Evolutionary conservation across 1,284 basidiomycete genomes (phyloP), one percentile per base, ranked within the genome.

Genomic region (Fomitopsis palustris): DNA sequence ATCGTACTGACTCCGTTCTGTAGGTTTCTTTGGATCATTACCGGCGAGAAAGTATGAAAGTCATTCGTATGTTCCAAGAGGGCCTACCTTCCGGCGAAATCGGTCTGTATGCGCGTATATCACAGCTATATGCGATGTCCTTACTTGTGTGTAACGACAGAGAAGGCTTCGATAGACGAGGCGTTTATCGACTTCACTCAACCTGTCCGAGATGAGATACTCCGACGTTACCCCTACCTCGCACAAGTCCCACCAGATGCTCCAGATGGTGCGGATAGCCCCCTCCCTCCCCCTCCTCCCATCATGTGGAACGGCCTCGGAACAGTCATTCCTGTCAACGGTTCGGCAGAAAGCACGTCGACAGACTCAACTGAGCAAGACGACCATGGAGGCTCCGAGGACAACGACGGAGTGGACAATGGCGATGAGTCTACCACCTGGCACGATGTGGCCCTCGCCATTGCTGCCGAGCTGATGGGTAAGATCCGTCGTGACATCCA

Each of bases 11-110:
- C 5, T 45, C 51, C n/a, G 19, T 12, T 12, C 25, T 23, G 12
- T 65, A 94, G 92, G 93, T 98, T 43, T 97, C 95, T 19, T 81
- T 99, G 52, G 97, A 99, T 72, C 87, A 93, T 60, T 99, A 99
- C 73, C 81, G 96, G 17, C 82, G 92, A 55, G 96, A 99, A 75
- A 94, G 91, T 66, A 79, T 84, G 62, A 98, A 96, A 75, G 92
- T 98, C 62, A 82, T 96, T n/a, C 82, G 82, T 9, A 78, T 93
- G 65, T 96, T 98, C 72, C 90, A 90, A 67, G 88, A 93, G 59
- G 81, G 83, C 57, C 78, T 95, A 35, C 88, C 92, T 12, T 85
- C 79, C 4, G 84, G 78, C 4, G 87, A 92, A 71, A 80, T 90
- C 56, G 88, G 87, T 88, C 61, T 66, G 81, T 37, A 27, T 49